A percentile compares a stretch with the other conserved stretches of the same genome.
These are phyloP conservation scores for Myxozyma udenii DNA, from an alignment of 805 yeast species.

Conservation along the genomic window DNA sequence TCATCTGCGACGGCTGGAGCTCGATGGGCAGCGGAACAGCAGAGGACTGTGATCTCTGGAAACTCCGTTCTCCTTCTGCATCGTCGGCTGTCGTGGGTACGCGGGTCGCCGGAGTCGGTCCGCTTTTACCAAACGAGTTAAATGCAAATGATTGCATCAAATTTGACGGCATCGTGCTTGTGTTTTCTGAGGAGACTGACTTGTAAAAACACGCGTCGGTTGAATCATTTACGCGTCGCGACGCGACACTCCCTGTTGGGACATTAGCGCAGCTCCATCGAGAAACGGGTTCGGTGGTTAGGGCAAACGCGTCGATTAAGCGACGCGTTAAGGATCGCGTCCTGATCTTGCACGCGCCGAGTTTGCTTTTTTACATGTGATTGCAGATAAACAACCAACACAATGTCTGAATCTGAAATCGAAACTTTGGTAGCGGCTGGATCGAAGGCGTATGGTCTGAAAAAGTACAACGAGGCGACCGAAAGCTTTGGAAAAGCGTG, in stretches of 20 bases:
- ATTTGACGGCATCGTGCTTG: slow-evolving; percentile 14
- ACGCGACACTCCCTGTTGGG: no score
- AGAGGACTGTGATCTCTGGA: slow-evolving; percentile 15
- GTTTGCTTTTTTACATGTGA: neutral
- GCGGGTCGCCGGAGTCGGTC: neutral
- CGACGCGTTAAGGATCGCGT: neutral
- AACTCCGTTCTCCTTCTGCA: neutral
- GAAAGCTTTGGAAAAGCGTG: slow-evolving; percentile 74
- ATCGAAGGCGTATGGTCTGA: slow-evolving; percentile 59
- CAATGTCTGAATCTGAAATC: slow-evolving; percentile 39
- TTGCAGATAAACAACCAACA: neutral
- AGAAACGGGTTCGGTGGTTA: no score
- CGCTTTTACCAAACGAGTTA: slow-evolving; percentile 12
- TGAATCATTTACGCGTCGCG: no score
- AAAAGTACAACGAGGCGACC: slow-evolving; percentile 65
- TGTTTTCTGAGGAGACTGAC: no score
- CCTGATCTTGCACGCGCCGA: neutral
- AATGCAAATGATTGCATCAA: slow-evolving; percentile 13
- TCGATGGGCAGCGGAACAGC: slow-evolving; percentile 57
- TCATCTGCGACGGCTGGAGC: slow-evolving; percentile 73
- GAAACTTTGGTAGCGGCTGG: slow-evolving; percentile 56
- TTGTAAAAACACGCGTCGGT: no score
- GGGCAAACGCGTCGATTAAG: neutral
- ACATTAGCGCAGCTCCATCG: no score
- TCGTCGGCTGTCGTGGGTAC: neutral